phyloP scores from a whole-genome alignment of 2,329 filamentous ascomycete species.

The Diaporthe ilicicola region DNA sequence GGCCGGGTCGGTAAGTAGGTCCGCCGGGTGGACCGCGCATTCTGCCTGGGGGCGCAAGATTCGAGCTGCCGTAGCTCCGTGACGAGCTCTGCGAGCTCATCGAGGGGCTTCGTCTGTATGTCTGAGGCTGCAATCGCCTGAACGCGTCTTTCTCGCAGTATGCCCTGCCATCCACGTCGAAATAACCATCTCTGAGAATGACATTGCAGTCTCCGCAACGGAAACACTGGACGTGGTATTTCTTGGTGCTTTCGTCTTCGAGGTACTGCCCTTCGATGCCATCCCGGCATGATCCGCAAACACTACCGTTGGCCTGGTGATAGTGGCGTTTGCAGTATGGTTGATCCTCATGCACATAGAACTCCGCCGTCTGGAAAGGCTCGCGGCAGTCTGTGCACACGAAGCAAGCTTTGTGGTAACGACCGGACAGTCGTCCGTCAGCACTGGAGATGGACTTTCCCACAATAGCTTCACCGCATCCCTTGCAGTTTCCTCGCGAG shows the following conservation, averaged over 20 bases:
- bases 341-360: conserved; percentile 87
- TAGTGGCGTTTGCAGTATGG: conserved; percentile 95
- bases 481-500: conserved; percentile 81
- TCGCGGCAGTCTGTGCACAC: conserved; percentile 84
- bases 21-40: conserved; percentile 33
- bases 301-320: conserved; percentile 86
- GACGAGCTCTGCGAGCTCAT: conserved; percentile 34
- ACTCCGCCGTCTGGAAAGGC: conserved; percentile 86
- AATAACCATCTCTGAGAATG: conserved; percentile 85
- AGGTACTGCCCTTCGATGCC: conserved; percentile 96
- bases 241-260: conserved; percentile 79
- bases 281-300: conserved; percentile 80
- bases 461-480: conserved; percentile 79
- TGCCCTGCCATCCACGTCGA: conserved; percentile 80
- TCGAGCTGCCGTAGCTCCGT: conserved; percentile 31
- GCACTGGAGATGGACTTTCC: conserved; percentile 95
- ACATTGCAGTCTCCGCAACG: conserved; percentile 81
- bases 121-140: conserved; percentile 50
- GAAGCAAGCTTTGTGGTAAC: conserved; percentile 96
- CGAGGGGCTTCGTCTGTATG: conserved; percentile 22
- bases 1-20: conserved; percentile 28
- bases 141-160: conserved; percentile 91
- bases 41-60: conserved; percentile 32
- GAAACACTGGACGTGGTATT: conserved; percentile 90
- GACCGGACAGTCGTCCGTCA: conserved; percentile 88